phyloP scores from a whole-genome alignment of 306 rosid species.

The Rubus parviflorus region DNA sequence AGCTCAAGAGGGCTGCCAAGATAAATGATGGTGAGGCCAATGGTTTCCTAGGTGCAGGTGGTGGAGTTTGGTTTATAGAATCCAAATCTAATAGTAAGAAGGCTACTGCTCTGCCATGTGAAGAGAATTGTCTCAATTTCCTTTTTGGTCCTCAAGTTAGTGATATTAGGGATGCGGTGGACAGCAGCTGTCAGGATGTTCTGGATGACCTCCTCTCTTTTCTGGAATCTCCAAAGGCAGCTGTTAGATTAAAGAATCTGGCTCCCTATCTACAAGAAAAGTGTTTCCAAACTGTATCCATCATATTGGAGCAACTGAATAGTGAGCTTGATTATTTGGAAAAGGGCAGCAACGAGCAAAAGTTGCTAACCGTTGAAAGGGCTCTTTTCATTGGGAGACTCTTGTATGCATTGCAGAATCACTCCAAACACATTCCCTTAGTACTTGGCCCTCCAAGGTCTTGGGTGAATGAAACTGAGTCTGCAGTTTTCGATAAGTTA shows the following conservation, averaged over 20 bases:
- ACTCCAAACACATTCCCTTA: slow-evolving; percentile 81
- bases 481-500: slow-evolving; percentile 54
- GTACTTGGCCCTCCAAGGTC: slow-evolving; percentile 87
- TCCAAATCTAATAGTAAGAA: slow-evolving; percentile 46
- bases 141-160: slow-evolving; percentile 87
- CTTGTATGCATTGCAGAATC: slow-evolving; percentile 83
- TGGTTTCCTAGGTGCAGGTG: slow-evolving; percentile 58
- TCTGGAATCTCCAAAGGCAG: slow-evolving; percentile 93
- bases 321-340: slow-evolving; percentile 66
- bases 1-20: slow-evolving; percentile 48
- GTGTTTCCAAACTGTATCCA: slow-evolving; percentile 66
- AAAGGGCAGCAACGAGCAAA: slow-evolving; percentile 40
- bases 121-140: slow-evolving; percentile 79
- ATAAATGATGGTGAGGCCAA: slow-evolving; percentile 31
- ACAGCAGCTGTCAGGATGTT: slow-evolving; percentile 65
- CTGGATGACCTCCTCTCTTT: slow-evolving; percentile 80
- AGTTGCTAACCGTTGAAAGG: slow-evolving; percentile 53
- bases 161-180: slow-evolving; percentile 76
- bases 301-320: slow-evolving; percentile 59
- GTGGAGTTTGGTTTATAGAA: slow-evolving; percentile 91
- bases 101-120: slow-evolving; percentile 39
- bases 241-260: slow-evolving; percentile 69
- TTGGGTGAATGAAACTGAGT: slow-evolving; percentile 62
- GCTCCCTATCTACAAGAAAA: slow-evolving; percentile 78
- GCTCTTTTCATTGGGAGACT: slow-evolving; percentile 91